Base-by-base conservation (phyloP, 371 early-diverging fungal genomes). In the Mortierella sp. region DNA sequence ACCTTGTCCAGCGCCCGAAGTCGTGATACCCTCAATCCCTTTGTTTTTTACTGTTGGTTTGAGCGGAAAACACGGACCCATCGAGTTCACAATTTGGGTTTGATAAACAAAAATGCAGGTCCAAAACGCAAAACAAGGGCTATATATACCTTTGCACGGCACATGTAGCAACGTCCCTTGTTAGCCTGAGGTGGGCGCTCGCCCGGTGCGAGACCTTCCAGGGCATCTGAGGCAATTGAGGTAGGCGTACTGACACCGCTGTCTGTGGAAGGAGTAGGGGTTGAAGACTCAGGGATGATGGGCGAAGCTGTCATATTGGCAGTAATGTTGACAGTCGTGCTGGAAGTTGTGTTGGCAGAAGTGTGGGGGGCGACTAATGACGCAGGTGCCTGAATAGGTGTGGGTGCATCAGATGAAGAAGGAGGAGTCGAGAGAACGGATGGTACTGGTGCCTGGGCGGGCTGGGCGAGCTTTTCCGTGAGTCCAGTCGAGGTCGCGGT, bases 131-230 rank as follows among this genome's bases (percentile, higher is more conserved):
- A 63, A 31, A 34, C n/a, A 19, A 6, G 9, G 8, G 21, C 26
- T 38, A 13, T 24, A 11, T 42, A 74, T 89, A 92, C 94, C 89
- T 94, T 95, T 34, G 91, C 90, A 80, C 94, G 89, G 88, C 96
- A 96, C 72, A 90, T 83, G 82, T 92, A 94, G 81, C 96, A 96
- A 75, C 95, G 90, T 70, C 94, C 94, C 88, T 95, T 95, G 83
- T 95, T 95, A 31, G 83, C 83, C 79, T 95, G 95, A 28, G 88
- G 82, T 48, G 92, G 93, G 76, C 92, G 89, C 54, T 89, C 81
- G 38, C 81, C 85, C 57, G 82, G 80, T 76, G 79, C 82, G 16
- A 47, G 57, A 38, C 78, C 70, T 26, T 84, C 84, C 47, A 44
- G 26, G 24, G 74, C 74, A 31, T 79, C 79, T 9, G 77, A 77